These are phyloP conservation scores for Nemophila menziesii DNA, from an alignment of 257 asterid genomes.

Conservation along the genomic window DNA sequence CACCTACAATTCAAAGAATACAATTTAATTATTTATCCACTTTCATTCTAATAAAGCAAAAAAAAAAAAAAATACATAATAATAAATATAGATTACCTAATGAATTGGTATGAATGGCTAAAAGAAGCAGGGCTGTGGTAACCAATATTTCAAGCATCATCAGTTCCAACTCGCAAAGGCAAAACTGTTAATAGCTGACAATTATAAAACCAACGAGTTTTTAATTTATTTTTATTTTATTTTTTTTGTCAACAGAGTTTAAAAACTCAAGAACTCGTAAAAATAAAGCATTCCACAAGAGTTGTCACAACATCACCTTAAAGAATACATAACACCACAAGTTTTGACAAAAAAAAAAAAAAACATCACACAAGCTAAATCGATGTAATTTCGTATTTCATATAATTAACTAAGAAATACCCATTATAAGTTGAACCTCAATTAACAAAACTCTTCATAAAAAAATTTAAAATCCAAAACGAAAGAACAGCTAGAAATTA, in stretches of 20 bases:
- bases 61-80: not conserved
- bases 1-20: conserved; percentile 37
- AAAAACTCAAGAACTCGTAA: not conserved
- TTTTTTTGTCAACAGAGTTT: too few relatives aligned
- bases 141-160: conserved; percentile 34
- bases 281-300: too few relatives aligned
- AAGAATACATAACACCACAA: conserved; percentile 6
- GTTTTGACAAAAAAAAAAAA: conserved; percentile 2
- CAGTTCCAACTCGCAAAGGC: conserved; percentile 12
- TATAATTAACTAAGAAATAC: not conserved
- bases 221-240: too few relatives aligned
- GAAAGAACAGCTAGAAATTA: conserved; percentile 3
- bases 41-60: not conserved
- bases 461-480: conserved; percentile 1
- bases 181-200: not conserved
- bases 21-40: not conserved
- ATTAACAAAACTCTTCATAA: conserved; percentile 9
- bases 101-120: conserved; percentile 26
- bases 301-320: not conserved
- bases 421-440: conserved; percentile 1
- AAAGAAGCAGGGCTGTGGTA: conserved; percentile 26
- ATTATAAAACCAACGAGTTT: too few relatives aligned
- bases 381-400: too few relatives aligned
- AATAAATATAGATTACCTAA: conserved; percentile 22
- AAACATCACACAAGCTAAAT: conserved; percentile 1